Conservation (phyloP, 2,329 filamentous ascomycete genomes). For the Fusarium denticulatum region DNA sequence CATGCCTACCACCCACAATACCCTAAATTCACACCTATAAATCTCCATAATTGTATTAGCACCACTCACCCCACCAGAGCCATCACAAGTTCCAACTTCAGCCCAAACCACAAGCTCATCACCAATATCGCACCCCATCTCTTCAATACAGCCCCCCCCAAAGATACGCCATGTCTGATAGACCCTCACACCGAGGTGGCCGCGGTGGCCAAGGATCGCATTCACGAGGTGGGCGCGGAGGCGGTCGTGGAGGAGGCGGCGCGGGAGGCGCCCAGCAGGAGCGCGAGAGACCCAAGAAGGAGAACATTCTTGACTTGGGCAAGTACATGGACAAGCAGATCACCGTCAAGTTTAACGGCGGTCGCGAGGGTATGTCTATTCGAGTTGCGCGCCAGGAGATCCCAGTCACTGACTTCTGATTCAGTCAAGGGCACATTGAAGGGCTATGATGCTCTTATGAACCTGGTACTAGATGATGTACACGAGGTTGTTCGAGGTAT, state of each 20-base stretch:
- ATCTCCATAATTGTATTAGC: conserved; percentile 9
- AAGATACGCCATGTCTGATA: conserved; percentile 59
- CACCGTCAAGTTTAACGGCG: conserved; percentile 95
- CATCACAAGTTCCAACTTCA: conserved; percentile 35
- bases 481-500: conserved; percentile 88
- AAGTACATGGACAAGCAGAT: conserved; percentile 99
- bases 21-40: not conserved
- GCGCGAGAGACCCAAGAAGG: conserved; percentile 90
- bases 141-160: not conserved
- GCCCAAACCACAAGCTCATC: conserved; percentile 25
- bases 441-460: conserved; percentile 98
- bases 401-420: conserved; percentile 13
- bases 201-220: conserved; percentile 56
- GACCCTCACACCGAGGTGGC: conserved; percentile 58
- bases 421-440: conserved; percentile 89
- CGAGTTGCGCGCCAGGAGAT: not conserved
- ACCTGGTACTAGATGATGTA: conserved; percentile 93
- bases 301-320: conserved; percentile 93
- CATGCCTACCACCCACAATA: no score
- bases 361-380: conserved; percentile 75
- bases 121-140: conserved; percentile 21
- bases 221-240: conserved; percentile 55
- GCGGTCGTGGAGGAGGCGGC: conserved; percentile 58
- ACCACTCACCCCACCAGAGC: conserved; percentile 31
- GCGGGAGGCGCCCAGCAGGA: conserved; percentile 56